Percentiles rank a stretch among this genome's conserved stretches.
Evolutionary conservation across 768 basidiomycete genomes (phyloP).

Genomic region (Scleroderma citrinum): DNA sequence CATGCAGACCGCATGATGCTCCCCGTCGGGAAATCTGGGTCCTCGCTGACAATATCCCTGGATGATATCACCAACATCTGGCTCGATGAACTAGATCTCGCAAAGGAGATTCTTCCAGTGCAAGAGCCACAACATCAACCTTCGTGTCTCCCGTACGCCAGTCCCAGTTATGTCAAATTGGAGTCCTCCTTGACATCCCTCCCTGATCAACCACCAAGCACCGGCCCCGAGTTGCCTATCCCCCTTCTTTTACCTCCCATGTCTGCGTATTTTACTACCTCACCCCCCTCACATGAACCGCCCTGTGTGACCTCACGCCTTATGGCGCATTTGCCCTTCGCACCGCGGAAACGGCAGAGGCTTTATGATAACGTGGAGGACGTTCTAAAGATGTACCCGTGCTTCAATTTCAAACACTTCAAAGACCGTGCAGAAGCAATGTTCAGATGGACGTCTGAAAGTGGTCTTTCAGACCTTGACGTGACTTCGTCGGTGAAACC

Average conservation of each 20-base stretch:
- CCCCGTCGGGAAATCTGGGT: constrained; percentile 34
- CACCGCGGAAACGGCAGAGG: constrained; percentile 31
- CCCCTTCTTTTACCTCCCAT: constrained; percentile 17
- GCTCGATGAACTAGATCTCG: constrained; percentile 49
- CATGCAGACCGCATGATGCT: constrained; percentile 28
- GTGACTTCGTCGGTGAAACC: constrained; percentile 14
- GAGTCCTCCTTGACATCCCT: constrained; percentile 28
- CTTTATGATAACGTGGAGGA: constrained; percentile 36
- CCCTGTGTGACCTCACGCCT: constrained; percentile 35
- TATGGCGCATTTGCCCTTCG: constrained; percentile 35
- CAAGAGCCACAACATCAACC: constrained; percentile 10
- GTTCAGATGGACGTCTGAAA: constrained; percentile 36
- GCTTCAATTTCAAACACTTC: constrained; percentile 45
- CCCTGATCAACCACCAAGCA: constrained; percentile 14
- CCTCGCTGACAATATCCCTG: constrained; percentile 47
- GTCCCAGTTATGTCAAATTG: constrained; percentile 25
- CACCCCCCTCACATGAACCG: constrained; percentile 17
- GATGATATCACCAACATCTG: constrained; percentile 57
- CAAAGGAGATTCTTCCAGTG: constrained; percentile 19
- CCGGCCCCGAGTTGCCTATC: constrained; percentile 16
- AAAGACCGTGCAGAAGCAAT: constrained; percentile 38
- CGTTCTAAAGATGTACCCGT: constrained; percentile 43
- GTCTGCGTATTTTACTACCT: constrained; percentile 16
- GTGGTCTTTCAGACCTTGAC: constrained; percentile 7
- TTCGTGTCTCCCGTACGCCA: constrained; percentile 12